Base-by-base conservation (phyloP, 2,329 filamentous ascomycete species). In the Capronia americana region DNA sequence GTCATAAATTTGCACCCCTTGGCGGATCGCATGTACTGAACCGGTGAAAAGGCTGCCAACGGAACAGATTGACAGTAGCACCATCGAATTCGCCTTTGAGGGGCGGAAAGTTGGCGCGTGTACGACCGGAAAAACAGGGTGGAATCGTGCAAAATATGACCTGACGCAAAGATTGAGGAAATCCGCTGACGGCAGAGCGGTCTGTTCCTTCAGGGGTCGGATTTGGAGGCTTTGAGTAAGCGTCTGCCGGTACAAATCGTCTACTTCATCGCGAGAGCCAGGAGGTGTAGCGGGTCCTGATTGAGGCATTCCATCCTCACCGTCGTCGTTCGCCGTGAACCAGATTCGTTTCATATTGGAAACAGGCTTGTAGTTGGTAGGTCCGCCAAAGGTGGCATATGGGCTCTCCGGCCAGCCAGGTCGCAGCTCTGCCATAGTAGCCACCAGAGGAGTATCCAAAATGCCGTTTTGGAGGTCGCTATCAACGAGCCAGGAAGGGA, bases 1-100 rank as follows among this genome's bases (percentile, higher is more conserved):
- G 55, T 77, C 74, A 58, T 77, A 77, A 7, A 77, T 69, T 14
- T 71, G 67, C 4, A 70, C 65, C 0, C 75, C 74, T 56, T 76
- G 75, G 2, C 70, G 64, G 14, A 72, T 53, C 5, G 76, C 77
- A 60, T 70, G 62, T 0, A 74, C 64, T 0, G 75, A 77, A 7
- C 77, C 78, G 1, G 77, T 70, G 34, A 79, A 78, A 1, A 79
- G 71, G 38, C 75, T 76, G 0, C 78, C 78, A 2, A 79, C 66
- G 0, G 78, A 79, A 61, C 78, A 79, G 14, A 79, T 76, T 0
- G 77, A 79, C 38, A 79, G 55, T 2, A 79, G 71, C 1, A 79
- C 65, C 24, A 77, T 67, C 7, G 76, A 75, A 41, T 71, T 71
- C 30, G 64, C 58, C 38, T 71, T 69, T 11, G 66, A 69, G 32